Evolutionary conservation across 805 yeast species (phyloP).

Genomic region (Starmerella gropengiesseri): DNA sequence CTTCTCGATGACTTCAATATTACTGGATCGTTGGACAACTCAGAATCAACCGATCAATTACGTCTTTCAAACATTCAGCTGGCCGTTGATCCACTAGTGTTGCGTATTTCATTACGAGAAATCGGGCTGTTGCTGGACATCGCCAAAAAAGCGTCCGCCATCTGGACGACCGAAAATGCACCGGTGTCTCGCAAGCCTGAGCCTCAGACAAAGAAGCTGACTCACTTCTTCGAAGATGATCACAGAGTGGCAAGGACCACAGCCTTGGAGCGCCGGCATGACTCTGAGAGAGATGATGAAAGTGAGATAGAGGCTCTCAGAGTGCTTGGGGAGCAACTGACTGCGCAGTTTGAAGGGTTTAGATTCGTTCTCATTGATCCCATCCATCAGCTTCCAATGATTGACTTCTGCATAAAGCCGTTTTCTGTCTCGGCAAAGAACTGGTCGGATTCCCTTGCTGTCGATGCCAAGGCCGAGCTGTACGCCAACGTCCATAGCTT

Average conservation of each 20-base stretch:
- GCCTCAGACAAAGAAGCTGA: constrained; percentile 10
- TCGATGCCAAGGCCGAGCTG: constrained; percentile 53
- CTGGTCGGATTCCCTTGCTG: constrained; percentile 78
- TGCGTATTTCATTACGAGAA: constrained; percentile 79
- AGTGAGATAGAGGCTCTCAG: constrained; percentile 23
- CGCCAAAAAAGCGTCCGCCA: constrained; percentile 55
- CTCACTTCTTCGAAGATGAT: constrained; percentile 15
- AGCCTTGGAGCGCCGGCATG: not conserved
- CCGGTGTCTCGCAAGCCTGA: constrained; percentile 1
- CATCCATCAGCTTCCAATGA: constrained; percentile 77
- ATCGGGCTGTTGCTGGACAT: constrained; percentile 68
- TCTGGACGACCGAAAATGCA: constrained; percentile 1
- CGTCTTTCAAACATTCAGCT: constrained; percentile 54
- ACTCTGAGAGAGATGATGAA: not conserved
- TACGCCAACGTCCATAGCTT: constrained; percentile 73
- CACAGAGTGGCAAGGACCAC: constrained; percentile 11
- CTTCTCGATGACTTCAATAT: constrained; percentile 83
- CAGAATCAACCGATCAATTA: constrained; percentile 50
- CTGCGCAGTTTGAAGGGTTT: constrained; percentile 59
- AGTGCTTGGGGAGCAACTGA: constrained; percentile 57
- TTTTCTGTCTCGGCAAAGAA: constrained; percentile 59
- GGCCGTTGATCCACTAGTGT: constrained; percentile 65
- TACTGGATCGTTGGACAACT: constrained; percentile 58
- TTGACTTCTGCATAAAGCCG: constrained; percentile 64
- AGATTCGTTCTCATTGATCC: constrained; percentile 80